Conservation (phyloP, 495 filamentous ascomycete species). For the Xylaria longipes region DNA sequence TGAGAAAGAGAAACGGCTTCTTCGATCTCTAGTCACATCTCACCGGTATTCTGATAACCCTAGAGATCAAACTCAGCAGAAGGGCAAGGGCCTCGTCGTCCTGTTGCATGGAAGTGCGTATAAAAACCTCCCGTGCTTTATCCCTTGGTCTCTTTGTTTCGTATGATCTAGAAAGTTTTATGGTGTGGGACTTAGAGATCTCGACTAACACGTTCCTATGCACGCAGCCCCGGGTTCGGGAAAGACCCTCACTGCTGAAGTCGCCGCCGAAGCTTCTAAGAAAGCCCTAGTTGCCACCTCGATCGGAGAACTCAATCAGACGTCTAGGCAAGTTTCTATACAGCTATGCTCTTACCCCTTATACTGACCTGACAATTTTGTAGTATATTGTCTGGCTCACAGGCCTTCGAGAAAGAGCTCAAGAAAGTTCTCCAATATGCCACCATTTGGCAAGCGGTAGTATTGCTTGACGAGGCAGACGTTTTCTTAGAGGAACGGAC, state of each 20-base stretch:
- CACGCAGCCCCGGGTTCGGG: constrained; percentile 60
- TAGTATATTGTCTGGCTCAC: constrained; percentile 31
- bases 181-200: no score
- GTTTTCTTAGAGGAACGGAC: constrained; percentile 53
- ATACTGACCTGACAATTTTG: constrained; percentile 38
- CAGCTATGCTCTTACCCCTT: background rate
- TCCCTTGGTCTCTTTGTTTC: no score
- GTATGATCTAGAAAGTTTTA: no score
- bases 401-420: constrained; percentile 69
- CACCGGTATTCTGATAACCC: constrained; percentile 53
- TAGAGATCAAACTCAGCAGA: constrained; percentile 79
- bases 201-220: no score
- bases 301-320: constrained; percentile 36
- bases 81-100: constrained; percentile 61
- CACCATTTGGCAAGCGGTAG: constrained; percentile 55
- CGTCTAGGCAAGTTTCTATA: constrained; percentile 23
- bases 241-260: constrained; percentile 64
- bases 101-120: constrained; percentile 50
- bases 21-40: constrained; percentile 79
- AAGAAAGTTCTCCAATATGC: constrained; percentile 80
- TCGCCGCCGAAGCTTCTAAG: constrained; percentile 34
- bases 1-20: constrained; percentile 79
- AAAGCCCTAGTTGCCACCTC: constrained; percentile 39
- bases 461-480: constrained; percentile 58
- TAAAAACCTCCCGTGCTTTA: no score